Conservation (phyloP, 495 filamentous ascomycete species). For the Annulohypoxylon bovei region DNA sequence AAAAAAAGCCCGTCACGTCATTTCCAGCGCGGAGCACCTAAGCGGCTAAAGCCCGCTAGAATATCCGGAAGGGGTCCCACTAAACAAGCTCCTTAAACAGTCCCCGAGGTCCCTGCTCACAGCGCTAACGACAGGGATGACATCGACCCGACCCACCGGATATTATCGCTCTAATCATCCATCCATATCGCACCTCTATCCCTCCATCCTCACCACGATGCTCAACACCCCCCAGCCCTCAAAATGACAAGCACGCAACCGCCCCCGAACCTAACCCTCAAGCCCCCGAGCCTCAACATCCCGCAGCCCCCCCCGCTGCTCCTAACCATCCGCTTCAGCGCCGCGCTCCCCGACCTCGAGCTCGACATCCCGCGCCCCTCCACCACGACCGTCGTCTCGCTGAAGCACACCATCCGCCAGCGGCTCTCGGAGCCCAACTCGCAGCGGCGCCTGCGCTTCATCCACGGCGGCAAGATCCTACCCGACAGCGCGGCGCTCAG, state of each 20-base stretch:
- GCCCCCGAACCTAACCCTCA: slow-evolving; percentile 21
- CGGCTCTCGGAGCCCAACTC: slow-evolving; percentile 70
- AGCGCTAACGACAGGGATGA: not conserved
- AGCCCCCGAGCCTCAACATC: slow-evolving; percentile 31
- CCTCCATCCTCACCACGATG: not conserved
- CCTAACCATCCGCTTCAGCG: slow-evolving; percentile 88
- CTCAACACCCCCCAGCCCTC: not conserved
- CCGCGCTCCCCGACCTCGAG: slow-evolving; percentile 81
- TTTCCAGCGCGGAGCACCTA: slow-evolving; percentile 31
- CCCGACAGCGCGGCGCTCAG: slow-evolving; percentile 73
- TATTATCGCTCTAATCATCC: slow-evolving; percentile 6
- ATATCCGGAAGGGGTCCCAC: slow-evolving; percentile 14
- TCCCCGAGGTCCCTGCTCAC: slow-evolving; percentile 12
- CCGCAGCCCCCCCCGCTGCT: slow-evolving; percentile 62
- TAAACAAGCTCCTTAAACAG: slow-evolving; percentile 20
- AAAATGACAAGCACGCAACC: slow-evolving; percentile 33
- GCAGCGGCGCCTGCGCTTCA: slow-evolving; percentile 79
- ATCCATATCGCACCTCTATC: not conserved
- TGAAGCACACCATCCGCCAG: slow-evolving; percentile 83
- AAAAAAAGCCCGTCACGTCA: slow-evolving; percentile 35
- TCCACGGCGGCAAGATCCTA: slow-evolving; percentile 86
- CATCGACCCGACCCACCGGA: slow-evolving; percentile 10
- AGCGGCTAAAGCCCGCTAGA: slow-evolving; percentile 31
- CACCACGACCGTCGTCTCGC: slow-evolving; percentile 73
- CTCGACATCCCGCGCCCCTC: slow-evolving; percentile 74